Evolutionary conservation across 306 rosid species (phyloP).

Genomic region (Cucumis hystrix): DNA sequence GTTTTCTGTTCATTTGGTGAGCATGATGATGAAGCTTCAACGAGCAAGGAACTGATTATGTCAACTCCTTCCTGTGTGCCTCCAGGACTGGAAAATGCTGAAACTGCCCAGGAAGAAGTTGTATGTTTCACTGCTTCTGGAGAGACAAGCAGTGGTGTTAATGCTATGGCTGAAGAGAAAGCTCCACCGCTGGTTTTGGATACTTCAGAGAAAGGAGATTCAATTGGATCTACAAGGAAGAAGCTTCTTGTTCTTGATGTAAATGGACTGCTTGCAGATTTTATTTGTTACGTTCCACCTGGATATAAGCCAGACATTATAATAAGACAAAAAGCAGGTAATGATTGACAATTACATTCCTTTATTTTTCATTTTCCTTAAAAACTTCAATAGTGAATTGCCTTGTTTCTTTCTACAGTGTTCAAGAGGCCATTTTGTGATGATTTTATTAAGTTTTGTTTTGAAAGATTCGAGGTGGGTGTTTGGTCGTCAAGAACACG

Average conservation of each 20-base stretch:
- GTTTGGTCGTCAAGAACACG: conserved; percentile 84
- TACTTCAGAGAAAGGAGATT: neutral
- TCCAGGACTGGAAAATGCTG: conserved; percentile 17
- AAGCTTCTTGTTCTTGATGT: conserved; percentile 92
- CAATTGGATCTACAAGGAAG: conserved; percentile 24
- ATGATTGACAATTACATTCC: conserved; percentile 1
- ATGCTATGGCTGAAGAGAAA: conserved; percentile 12
- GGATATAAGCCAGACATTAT: conserved; percentile 21
- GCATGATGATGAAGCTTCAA: conserved; percentile 1
- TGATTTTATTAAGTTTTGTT: conserved; percentile 70
- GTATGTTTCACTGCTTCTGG: conserved; percentile 7
- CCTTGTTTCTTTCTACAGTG: conserved; percentile 31
- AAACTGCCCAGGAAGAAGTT: conserved; percentile 10
- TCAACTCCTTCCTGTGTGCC: conserved; percentile 9
- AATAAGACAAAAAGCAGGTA: conserved; percentile 46
- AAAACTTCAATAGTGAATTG: conserved; percentile 17
- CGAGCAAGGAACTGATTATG: conserved; percentile 5
- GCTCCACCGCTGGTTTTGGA: conserved; percentile 7
- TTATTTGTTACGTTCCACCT: conserved; percentile 18
- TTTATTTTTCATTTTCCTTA: neutral
- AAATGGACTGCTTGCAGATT: conserved; percentile 84
- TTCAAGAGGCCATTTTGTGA: conserved; percentile 83
- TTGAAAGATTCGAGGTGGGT: conserved; percentile 71
- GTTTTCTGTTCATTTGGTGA: conserved; percentile 5
- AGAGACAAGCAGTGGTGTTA: conserved; percentile 15